Base-by-base conservation (phyloP, 345 rosid species). In the Moricandia arvensis region DNA sequence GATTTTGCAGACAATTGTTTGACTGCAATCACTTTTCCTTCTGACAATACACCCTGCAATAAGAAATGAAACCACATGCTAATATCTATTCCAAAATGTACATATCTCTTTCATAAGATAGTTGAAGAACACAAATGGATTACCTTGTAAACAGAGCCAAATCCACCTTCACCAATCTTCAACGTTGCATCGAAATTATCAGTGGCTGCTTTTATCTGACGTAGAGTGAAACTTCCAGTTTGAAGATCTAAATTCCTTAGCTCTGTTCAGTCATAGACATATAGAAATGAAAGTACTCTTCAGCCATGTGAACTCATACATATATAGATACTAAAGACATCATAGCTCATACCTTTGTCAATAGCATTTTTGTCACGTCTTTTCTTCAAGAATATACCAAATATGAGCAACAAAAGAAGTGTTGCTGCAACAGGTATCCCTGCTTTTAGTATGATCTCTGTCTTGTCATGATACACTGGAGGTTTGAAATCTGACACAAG, bases 111-210 rank as follows among this genome's bases (percentile, higher is more conserved):
- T n/a, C n/a, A n/a, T n/a, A n/a, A n/a, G n/a, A n/a, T n/a, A n/a
- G 33, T 27, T 29, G 8, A 17, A 24, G 17, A 37, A 37, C 31
- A 57, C 57, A 64, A 59, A 4, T 10, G 65, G 30, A 35, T 35
- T 77, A 88, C 96, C 84, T 82, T 90, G 74, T 88, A 88, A 61
- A 90, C 93, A 60, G 84, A 73, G 78, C 96, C 93, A 76, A 88
- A 88, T 67, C 96, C 96, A 80, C 93, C 93, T 85, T 90, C 90
- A 27, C 93, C 96, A 58, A 90, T 71, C 77, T 90, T 90, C 74
- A 80, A 81, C 6, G 81, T 71, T 26, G 79, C 79, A 75, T 84
- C 89, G 26, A 90, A 90, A 79, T 87, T 82, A 66, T 80, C 69
- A 16, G 93, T 90, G 27, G 96, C 93, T 64, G 87, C 90, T 77